A percentile compares a stretch with the other conserved stretches of the same genome.
Conservation (phyloP, 2,329 filamentous ascomycete species). For the Hymenoscyphus scutula region DNA sequence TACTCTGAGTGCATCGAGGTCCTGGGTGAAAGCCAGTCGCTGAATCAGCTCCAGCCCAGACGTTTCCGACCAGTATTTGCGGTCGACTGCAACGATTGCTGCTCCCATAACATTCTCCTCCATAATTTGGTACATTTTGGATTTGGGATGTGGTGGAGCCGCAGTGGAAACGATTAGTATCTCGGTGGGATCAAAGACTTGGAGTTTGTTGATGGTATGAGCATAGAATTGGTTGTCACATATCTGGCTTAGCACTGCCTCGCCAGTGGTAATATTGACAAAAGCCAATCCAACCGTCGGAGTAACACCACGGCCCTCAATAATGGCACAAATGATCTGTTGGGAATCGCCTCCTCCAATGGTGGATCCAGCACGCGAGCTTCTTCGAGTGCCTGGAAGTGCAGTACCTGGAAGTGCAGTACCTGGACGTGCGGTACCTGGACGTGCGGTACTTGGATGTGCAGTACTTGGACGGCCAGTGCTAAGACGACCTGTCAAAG, state of each 20-base stretch:
- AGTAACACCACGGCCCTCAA: conserved; percentile 81
- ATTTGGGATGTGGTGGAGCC: conserved; percentile 62
- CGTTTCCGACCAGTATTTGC: conserved; percentile 80
- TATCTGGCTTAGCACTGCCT: conserved; percentile 84
- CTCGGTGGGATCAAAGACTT: conserved; percentile 73
- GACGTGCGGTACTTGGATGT: conserved; percentile 30
- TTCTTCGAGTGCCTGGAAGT: conserved; percentile 31
- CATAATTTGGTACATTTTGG: conserved; percentile 71
- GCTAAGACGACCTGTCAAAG: conserved; percentile 28
- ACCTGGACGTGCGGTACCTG: conserved; percentile 31
- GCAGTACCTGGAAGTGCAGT: conserved; percentile 31
- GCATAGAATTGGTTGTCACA: conserved; percentile 92
- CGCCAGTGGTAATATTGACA: conserved; percentile 80
- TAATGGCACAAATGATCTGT: conserved; percentile 82
- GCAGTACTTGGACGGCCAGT: conserved; percentile 29
- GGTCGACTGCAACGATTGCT: conserved; percentile 63
- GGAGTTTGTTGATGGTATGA: conserved; percentile 81
- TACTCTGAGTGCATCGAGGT: conserved; percentile 77
- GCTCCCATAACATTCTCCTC: conserved; percentile 67
- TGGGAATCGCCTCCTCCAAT: conserved; percentile 53
- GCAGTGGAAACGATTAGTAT: conserved; percentile 75
- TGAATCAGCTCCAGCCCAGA: conserved; percentile 75
- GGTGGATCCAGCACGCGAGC: conserved; percentile 31
- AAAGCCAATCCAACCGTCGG: conserved; percentile 84
- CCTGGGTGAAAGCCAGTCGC: conserved; percentile 73